Base-by-base conservation (phyloP, 768 basidiomycete species). In the Pulveroboletus frians region DNA sequence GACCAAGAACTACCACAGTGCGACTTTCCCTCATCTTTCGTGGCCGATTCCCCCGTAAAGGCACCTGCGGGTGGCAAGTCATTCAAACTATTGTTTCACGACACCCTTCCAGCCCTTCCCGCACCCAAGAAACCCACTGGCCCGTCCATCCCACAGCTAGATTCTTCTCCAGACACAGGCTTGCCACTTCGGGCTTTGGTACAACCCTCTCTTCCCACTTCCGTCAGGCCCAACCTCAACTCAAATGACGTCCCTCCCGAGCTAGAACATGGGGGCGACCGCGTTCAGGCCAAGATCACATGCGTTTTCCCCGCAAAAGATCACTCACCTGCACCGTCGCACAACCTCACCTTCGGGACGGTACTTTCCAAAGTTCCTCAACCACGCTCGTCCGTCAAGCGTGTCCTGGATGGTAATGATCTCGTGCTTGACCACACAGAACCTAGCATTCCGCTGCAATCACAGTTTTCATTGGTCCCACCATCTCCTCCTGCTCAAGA, bases 21-120 rank as follows among this genome's bases (percentile, higher is more conserved):
- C 21, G 31, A 62, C 39, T 42, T 50, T 21, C 67, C 76, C 46
- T 66, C 71, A 4, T 79, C 76, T 10, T 83, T 85, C 60, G 73
- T 91, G 5, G 79, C 74, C 29, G 81, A 88, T 60, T 87, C 88
- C 5, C 88, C 88, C 9, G 71, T 81, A 46, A 90, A 90, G 63
- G 71, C 71, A 18, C 73, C 75, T 3, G 68, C 69, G 21, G 76
- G 76, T 39, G 75, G 76, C 44, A 84, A 79, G 62, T 74, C 74
- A 3, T 91, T 88, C 71, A 81, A 77, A 53, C 66, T 78, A 26
- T 67, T 91, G 39, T 91, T 91, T 61, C 78, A 86, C 23, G 76
- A 78, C 45, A 77, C 78, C 46, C 52, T 62, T 35, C 59, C 62
- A 3, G 30, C 52, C 18, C 54, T 55, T 40, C 32, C 50, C 49